Evolutionary conservation across 768 basidiomycete species (phyloP).

Genomic region (Podaxis sp.): DNA sequence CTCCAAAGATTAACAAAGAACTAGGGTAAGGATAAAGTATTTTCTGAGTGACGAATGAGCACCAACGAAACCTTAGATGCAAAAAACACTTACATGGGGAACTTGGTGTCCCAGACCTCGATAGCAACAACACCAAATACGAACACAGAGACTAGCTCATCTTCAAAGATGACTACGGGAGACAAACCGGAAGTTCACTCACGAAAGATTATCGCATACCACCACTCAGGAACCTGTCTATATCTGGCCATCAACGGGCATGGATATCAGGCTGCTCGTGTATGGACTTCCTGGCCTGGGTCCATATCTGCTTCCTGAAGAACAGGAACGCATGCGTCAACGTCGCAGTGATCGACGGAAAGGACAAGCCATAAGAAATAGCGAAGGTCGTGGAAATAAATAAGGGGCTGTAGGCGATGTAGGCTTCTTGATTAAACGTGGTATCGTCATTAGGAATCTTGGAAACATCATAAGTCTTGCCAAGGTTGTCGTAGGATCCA

Average conservation of each 20-base stretch:
- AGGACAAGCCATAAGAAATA: slow-evolving; percentile 76
- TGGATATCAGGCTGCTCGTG: slow-evolving; percentile 83
- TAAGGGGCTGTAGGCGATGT: slow-evolving; percentile 55
- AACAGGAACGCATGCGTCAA: slow-evolving; percentile 67
- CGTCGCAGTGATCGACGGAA: slow-evolving; percentile 75
- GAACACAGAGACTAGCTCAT: slow-evolving; percentile 50
- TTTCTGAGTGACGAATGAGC: slow-evolving; percentile 20
- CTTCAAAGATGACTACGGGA: neutral
- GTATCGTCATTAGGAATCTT: slow-evolving; percentile 48
- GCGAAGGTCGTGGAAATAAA: slow-evolving; percentile 73
- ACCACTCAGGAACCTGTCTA: slow-evolving; percentile 78
- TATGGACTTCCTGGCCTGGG: slow-evolving; percentile 64
- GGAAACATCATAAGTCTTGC: slow-evolving; percentile 50
- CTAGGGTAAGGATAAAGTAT: slow-evolving; percentile 63
- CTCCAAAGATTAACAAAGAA: slow-evolving; percentile 38
- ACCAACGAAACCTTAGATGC: neutral
- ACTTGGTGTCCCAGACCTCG: slow-evolving; percentile 64
- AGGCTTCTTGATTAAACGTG: slow-evolving; percentile 52
- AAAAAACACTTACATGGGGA: slow-evolving; percentile 58
- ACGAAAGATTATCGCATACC: slow-evolving; percentile 70
- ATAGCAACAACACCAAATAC: slow-evolving; percentile 65
- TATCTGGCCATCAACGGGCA: slow-evolving; percentile 77
- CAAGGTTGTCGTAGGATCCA: slow-evolving; percentile 63
- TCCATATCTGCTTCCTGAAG: slow-evolving; percentile 77
- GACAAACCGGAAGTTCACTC: slow-evolving; percentile 26